Percentiles rank a stretch among this genome's conserved stretches.
phyloP scores from a whole-genome alignment of 129 eudicot species.

The Flaveria ramosissima region DNA sequence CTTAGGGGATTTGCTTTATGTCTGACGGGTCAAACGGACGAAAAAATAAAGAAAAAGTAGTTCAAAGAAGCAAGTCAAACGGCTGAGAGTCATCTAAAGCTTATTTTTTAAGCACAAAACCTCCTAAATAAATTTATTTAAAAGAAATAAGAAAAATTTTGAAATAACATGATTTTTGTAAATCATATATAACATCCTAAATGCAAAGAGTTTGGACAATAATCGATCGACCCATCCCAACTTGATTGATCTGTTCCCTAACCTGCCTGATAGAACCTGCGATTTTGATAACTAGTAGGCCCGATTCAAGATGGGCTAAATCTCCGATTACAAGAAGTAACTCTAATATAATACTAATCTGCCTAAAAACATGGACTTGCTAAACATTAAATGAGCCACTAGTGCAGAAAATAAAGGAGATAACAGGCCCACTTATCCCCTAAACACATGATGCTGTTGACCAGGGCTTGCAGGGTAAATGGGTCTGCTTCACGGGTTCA shows the following conservation, averaged over 20 bases:
- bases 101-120: background rate
- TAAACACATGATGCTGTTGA: too few species aligned
- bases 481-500: too few species aligned
- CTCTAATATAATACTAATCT: too few species aligned
- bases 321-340: too few species aligned
- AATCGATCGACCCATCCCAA: background rate
- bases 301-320: too few species aligned
- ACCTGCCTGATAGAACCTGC: background rate
- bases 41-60: background rate
- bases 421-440: too few species aligned
- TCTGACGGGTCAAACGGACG: background rate
- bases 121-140: background rate
- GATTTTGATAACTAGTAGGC: too few species aligned
- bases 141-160: background rate
- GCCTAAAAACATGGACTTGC: too few species aligned
- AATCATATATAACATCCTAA: conserved; percentile 4
- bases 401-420: too few species aligned
- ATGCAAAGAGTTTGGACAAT: background rate
- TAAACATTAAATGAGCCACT: too few species aligned
- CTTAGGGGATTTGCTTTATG: background rate
- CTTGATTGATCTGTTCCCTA: background rate
- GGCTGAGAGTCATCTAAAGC: background rate
- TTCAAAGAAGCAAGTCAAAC: background rate
- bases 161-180: too few species aligned
- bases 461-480: too few species aligned